phyloP scores from a whole-genome alignment of 176 grass and related monocot species.

The Zea mays region Zm-B73-REFERENCE-NAM-5.0 NC_050098.1:27682501-27683000 shows the following conservation, averaged over 20 bases:
- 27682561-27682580: constrained; percentile 5
- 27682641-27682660: not conserved
- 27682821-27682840: constrained; percentile 20
- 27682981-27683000: constrained; percentile 43
- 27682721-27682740: not conserved
- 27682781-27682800: constrained; percentile 12
- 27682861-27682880: constrained; percentile 35
- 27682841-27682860: constrained; percentile 23
- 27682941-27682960: constrained; percentile 71
- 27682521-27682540: constrained; percentile 20
- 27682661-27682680: not conserved
- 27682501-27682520: constrained; percentile 38
- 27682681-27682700: not conserved
- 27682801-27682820: constrained; percentile 42
- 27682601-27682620: not conserved
- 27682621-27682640: not conserved
- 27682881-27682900: constrained; percentile 56
- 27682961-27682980: constrained; percentile 75
- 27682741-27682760: not conserved
- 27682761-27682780: not conserved
- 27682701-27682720: not conserved
- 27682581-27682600: not conserved
- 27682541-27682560: not conserved
- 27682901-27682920: constrained; percentile 60
- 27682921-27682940: constrained; percentile 62